Evolutionary conservation across 495 filamentous ascomycete genomes (phyloP).

Genomic region (Cercophora newfieldiana): DNA sequence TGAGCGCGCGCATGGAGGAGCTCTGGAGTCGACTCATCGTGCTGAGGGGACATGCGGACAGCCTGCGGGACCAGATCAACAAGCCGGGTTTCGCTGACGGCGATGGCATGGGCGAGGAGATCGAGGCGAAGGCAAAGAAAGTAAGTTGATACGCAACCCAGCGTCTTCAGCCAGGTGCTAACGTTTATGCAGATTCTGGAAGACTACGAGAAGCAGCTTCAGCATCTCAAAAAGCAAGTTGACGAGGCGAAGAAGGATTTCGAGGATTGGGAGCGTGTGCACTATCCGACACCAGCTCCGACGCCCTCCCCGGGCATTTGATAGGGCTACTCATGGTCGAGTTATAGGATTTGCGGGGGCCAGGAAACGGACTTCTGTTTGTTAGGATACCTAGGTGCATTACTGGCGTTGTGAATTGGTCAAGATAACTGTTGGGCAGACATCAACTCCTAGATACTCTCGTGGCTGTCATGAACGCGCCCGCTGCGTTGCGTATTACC

Average conservation of each 20-base stretch:
- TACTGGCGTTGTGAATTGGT: conserved; percentile 9
- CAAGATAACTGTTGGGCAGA: not conserved
- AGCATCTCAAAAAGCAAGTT: conserved; percentile 80
- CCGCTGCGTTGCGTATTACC: not conserved
- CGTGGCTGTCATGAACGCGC: not conserved
- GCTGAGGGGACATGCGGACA: conserved; percentile 75
- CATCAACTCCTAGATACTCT: not conserved
- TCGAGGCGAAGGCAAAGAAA: conserved; percentile 80
- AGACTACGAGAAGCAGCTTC: conserved; percentile 85
- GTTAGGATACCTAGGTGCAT: conserved; percentile 14
- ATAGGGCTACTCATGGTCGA: conserved; percentile 6
- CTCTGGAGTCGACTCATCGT: conserved; percentile 94
- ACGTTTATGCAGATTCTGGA: conserved; percentile 67
- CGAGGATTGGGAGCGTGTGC: conserved; percentile 68
- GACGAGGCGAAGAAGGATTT: conserved; percentile 77
- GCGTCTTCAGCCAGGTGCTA: not conserved
- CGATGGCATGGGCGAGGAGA: conserved; percentile 70
- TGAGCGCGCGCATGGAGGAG: conserved; percentile 84
- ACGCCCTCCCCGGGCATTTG: conserved; percentile 22
- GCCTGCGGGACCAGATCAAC: conserved; percentile 76
- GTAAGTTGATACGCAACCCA: conserved; percentile 47
- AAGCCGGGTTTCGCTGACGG: conserved; percentile 53
- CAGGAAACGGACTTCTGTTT: not conserved
- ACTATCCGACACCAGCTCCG: conserved; percentile 36
- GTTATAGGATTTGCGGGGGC: not conserved